A percentile compares a stretch with the other conserved stretches of the same genome.
Conservation (phyloP, 805 yeast species). For the Millerago galiae region DNA sequence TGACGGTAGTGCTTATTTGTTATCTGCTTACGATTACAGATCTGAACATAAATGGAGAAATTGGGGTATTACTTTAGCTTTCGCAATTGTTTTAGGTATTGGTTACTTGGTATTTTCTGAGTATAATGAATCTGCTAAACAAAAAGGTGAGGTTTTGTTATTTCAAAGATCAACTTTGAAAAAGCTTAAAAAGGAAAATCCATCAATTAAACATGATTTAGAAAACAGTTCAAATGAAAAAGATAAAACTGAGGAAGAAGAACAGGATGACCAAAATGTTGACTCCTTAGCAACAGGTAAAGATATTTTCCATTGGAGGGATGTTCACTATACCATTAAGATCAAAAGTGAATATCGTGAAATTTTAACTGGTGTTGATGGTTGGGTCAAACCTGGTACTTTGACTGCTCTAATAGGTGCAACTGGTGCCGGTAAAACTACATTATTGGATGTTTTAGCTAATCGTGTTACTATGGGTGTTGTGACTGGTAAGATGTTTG, state of each 20-base stretch:
- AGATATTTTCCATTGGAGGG: slow-evolving; percentile 71
- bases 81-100: slow-evolving; percentile 44
- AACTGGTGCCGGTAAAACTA: slow-evolving; percentile 80
- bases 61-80: slow-evolving; percentile 55
- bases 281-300: slow-evolving; percentile 29
- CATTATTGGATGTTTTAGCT: slow-evolving; percentile 63
- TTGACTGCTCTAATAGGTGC: slow-evolving; percentile 75
- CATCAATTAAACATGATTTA: slow-evolving; percentile 21
- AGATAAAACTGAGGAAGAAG: slow-evolving; percentile 19
- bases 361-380: slow-evolving; percentile 61
- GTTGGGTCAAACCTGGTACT: slow-evolving; percentile 81
- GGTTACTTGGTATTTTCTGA: slow-evolving; percentile 53
- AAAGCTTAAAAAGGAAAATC: slow-evolving; percentile 37
- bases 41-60: slow-evolving; percentile 55
- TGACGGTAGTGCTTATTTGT: slow-evolving; percentile 45
- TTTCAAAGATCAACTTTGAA: slow-evolving; percentile 46
- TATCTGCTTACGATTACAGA: slow-evolving; percentile 36
- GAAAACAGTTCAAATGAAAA: slow-evolving; percentile 23
- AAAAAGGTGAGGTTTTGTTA: slow-evolving; percentile 65
- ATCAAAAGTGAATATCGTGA: slow-evolving; percentile 55
- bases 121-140: slow-evolving; percentile 52
- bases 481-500: slow-evolving; percentile 62
- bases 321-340: slow-evolving; percentile 64
- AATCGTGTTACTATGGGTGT: slow-evolving; percentile 67
- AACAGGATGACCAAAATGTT: slow-evolving; percentile 15